Evolutionary conservation across 2,329 filamentous ascomycete genomes (phyloP).

Genomic region (Fusarium pseudocircinatum): DNA sequence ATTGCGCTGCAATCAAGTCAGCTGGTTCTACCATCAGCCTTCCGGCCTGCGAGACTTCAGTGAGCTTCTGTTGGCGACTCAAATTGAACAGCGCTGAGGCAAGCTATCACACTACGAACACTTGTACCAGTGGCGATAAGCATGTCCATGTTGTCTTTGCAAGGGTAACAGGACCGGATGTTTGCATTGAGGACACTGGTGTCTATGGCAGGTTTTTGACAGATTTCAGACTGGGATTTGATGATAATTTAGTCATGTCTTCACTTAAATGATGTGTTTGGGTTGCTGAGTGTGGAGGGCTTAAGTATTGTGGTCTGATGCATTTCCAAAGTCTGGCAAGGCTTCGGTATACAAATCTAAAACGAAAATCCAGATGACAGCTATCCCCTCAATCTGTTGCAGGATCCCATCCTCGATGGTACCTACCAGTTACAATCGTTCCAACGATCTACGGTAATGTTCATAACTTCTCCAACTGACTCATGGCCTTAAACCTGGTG

Average conservation of each 20-base stretch:
- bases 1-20: not conserved
- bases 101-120: not conserved
- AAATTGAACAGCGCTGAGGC: not conserved
- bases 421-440: not conserved
- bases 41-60: accelerated
- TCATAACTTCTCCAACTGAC: accelerated
- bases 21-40: not conserved
- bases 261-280: not conserved
- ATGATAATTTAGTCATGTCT: accelerated
- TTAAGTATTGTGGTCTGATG: no score
- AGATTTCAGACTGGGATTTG: accelerated
- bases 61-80: not conserved
- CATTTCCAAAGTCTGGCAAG: not conserved
- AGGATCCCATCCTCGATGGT: not conserved
- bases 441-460: accelerated
- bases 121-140: not conserved
- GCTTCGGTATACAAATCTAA: not conserved
- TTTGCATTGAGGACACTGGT: accelerated
- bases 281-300: not conserved
- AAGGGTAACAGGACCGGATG: not conserved
- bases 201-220: not conserved
- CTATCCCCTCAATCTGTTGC: not conserved
- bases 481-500: not conserved
- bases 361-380: no score
- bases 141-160: not conserved